Percentiles rank a stretch among this genome's conserved stretches.
Evolutionary conservation across 768 basidiomycete species (phyloP).

Genomic region (Lactifluus hygrophoroides): DNA sequence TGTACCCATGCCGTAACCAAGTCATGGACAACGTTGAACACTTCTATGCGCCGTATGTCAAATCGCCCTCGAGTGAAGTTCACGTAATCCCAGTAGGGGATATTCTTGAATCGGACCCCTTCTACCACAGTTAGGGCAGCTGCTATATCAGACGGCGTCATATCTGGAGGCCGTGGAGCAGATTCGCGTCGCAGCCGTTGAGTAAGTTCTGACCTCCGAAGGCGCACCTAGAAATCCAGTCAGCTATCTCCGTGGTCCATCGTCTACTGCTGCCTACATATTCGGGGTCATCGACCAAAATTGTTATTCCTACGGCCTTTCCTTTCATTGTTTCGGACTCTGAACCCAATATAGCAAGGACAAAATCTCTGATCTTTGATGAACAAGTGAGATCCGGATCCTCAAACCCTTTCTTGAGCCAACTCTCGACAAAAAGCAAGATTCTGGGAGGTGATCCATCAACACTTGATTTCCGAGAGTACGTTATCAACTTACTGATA

Average conservation of each 20-base stretch:
- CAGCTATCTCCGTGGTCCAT: neutral
- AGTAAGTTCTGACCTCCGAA: neutral
- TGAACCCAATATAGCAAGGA: neutral
- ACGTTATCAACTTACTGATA: neutral
- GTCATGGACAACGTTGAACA: conserved; percentile 4
- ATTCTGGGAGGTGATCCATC: neutral
- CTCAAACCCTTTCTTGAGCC: conserved; percentile 13
- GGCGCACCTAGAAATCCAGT: neutral
- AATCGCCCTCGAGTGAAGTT: neutral
- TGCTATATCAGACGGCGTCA: neutral
- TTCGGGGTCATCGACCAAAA: neutral
- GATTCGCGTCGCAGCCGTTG: neutral
- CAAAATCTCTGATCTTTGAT: neutral
- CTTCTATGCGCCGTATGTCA: neutral
- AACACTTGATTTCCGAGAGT: neutral
- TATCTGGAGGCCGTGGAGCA: neutral
- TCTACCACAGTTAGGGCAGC: conserved; percentile 9
- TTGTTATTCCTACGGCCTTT: neutral
- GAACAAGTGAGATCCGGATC: conserved; percentile 3
- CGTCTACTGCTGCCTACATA: neutral
- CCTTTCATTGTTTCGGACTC: conserved; percentile 1
- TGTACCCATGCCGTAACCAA: conserved; percentile 1
- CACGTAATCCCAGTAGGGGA: conserved; percentile 14
- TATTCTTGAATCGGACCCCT: conserved; percentile 7
- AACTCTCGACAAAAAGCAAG: conserved; percentile 8